phyloP scores from a whole-genome alignment of 371 early-diverging fungal species.

The Mortierella sp. region DNA sequence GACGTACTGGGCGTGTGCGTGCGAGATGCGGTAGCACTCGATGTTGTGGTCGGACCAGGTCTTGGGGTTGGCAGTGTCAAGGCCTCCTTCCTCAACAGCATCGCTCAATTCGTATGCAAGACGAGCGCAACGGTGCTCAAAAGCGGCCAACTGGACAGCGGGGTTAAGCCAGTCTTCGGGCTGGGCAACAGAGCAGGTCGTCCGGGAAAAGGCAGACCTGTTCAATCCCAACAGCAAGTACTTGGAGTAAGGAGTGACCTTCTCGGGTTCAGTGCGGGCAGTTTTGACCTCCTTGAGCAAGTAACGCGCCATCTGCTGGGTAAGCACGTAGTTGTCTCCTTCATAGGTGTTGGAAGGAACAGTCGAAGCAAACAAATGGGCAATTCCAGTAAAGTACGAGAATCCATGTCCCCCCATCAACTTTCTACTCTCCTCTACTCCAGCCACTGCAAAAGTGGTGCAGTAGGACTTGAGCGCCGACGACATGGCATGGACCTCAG shows the following conservation, averaged over 20 bases:
- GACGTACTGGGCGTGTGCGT: slow-evolving; percentile 77
- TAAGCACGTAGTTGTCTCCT: slow-evolving; percentile 84
- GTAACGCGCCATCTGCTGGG: slow-evolving; percentile 84
- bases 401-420: slow-evolving; percentile 90
- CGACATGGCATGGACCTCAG: slow-evolving; percentile 87
- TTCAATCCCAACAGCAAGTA: slow-evolving; percentile 61
- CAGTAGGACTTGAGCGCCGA: slow-evolving; percentile 87
- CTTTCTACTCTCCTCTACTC: slow-evolving; percentile 81
- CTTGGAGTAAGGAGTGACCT: slow-evolving; percentile 63
- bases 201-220: slow-evolving; percentile 65
- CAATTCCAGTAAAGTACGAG: slow-evolving; percentile 81
- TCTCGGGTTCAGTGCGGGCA: slow-evolving; percentile 61
- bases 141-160: slow-evolving; percentile 72
- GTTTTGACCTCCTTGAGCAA: slow-evolving; percentile 74
- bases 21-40: slow-evolving; percentile 72
- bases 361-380: slow-evolving; percentile 69
- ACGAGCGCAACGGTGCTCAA: slow-evolving; percentile 77
- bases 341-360: slow-evolving; percentile 61
- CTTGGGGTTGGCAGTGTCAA: slow-evolving; percentile 64
- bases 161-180: slow-evolving; percentile 68
- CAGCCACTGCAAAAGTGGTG: slow-evolving; percentile 79
- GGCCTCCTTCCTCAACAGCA: slow-evolving; percentile 69
- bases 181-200: slow-evolving; percentile 60
- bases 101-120: slow-evolving; percentile 69
- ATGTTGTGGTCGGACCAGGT: slow-evolving; percentile 71